Base-by-base conservation (phyloP, 78 protist species). In the Andalucia godoyi region DNA sequence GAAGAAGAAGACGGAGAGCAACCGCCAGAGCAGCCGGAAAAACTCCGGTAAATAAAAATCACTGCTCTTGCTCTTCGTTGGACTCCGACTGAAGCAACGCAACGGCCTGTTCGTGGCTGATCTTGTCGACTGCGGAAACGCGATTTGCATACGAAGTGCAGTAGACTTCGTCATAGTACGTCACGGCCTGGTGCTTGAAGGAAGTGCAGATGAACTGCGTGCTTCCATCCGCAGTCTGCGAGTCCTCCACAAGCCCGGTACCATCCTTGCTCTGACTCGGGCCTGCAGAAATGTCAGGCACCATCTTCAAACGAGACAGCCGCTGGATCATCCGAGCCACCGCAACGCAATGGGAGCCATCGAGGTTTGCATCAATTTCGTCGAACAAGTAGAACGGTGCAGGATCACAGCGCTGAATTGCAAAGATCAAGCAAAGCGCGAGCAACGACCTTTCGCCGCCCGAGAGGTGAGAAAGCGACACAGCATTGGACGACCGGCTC, bases 301-400 rank as follows among this genome's bases (percentile, higher is more conserved):
- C 21, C 9, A 51, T 51, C 10, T 51, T 21, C 12, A 15, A 8
- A 51, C 8, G 15, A 21, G 21, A 51, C 57, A 21, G 10, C 33
- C 8, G 57, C 21, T 29, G 57, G 57, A 55, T 4, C n/a, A 72
- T 33, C n/a, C 68, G 62, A 3, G 97, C 89, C 3, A 95, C 89
- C n/a, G 93, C 87, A 0, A 62, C 33, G 27, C 97, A 70, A 49
- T 87, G 74, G 51, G 57, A 43, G 3, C 79, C 76, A 74, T 97
- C 99, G 25, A 97, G 84, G 7, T 89, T 91, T 13, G 98, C 83
- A 61, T 97, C 99, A 39, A 97, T 84, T 80, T 97, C 99, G 60
- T 97, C 99, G 51, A 97, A 91, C 5, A 95, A 68, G 60, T 97
- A 97, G 77, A 97, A 97, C 23, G 99, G 98, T 2, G 99, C 97